Evolutionary conservation across 2,329 filamentous ascomycete genomes (phyloP).

Genomic region (Aplosporella prunicola): DNA sequence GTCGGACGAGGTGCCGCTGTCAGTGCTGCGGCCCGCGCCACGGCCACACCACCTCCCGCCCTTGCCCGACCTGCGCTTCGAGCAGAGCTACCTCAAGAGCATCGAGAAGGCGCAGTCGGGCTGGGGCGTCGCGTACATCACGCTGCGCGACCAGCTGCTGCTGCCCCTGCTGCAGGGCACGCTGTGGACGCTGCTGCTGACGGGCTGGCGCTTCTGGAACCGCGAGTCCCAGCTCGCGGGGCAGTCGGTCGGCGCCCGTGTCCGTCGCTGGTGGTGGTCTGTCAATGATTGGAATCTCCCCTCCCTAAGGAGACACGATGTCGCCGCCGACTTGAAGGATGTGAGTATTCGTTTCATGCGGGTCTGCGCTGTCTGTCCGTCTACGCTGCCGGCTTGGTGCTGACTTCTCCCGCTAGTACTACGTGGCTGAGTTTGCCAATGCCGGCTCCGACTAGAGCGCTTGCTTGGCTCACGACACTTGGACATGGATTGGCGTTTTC

Average conservation of each 20-base stretch:
- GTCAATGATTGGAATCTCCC: conserved; percentile 73
- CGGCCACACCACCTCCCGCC: conserved; percentile 57
- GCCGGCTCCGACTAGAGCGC: conserved; percentile 5
- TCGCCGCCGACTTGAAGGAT: conserved; percentile 5
- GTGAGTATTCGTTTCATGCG: conserved; percentile 9
- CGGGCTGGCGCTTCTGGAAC: conserved; percentile 89
- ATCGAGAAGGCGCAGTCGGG: conserved; percentile 70
- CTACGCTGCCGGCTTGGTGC: background rate
- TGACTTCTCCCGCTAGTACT: background rate
- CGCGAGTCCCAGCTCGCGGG: conserved; percentile 67
- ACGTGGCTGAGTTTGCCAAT: conserved; percentile 5
- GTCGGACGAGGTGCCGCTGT: conserved; percentile 61
- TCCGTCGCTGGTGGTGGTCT: conserved; percentile 88
- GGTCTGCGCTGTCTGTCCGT: background rate
- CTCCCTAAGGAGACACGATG: background rate
- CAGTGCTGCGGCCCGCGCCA: conserved; percentile 48
- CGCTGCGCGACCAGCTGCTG: conserved; percentile 79
- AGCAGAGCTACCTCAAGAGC: conserved; percentile 94
- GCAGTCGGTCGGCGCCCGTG: conserved; percentile 61
- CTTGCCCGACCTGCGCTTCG: conserved; percentile 77
- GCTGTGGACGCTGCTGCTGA: conserved; percentile 75
- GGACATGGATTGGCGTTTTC: no score
- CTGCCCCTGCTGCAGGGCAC: conserved; percentile 82
- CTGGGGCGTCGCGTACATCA: conserved; percentile 75
- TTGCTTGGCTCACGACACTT: no score